These are phyloP conservation scores for Botrytis cinerea DNA, from an alignment of 2,329 filamentous ascomycete species.

Conservation along the genomic window DNA sequence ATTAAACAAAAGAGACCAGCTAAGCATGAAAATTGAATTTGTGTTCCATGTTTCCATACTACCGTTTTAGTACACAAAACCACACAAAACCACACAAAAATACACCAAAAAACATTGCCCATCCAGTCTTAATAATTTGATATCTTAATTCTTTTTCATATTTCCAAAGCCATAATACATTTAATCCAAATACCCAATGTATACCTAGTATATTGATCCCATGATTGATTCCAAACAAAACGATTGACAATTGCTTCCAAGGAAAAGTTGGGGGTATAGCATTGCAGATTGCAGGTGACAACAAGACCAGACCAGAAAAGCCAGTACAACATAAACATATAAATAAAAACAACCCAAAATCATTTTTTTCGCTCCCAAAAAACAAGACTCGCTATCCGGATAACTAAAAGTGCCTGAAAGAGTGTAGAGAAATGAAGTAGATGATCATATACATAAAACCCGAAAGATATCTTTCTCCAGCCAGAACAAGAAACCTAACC, in stretches of 20 bases:
- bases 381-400: background rate
- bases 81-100: background rate
- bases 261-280: conserved; percentile 13
- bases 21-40: background rate
- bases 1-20: background rate
- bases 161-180: background rate
- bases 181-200: background rate
- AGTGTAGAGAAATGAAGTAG: conserved; percentile 19
- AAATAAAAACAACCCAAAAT: background rate
- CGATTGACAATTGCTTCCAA: conserved; percentile 10
- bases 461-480: background rate
- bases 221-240: background rate
- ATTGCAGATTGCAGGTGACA: conserved; percentile 8
- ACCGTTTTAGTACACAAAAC: background rate
- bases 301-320: conserved; percentile 1
- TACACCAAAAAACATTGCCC: background rate
- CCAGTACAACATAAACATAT: conserved; percentile 3
- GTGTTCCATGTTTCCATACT: background rate
- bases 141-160: background rate
- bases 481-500: background rate
- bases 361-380: background rate
- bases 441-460: conserved; percentile 18
- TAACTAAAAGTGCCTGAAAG: conserved; percentile 9
- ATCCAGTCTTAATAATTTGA: background rate
- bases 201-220: background rate